Conservation (phyloP, 495 filamentous ascomycete species). For the Aspergillus egyptiacus region DNA sequence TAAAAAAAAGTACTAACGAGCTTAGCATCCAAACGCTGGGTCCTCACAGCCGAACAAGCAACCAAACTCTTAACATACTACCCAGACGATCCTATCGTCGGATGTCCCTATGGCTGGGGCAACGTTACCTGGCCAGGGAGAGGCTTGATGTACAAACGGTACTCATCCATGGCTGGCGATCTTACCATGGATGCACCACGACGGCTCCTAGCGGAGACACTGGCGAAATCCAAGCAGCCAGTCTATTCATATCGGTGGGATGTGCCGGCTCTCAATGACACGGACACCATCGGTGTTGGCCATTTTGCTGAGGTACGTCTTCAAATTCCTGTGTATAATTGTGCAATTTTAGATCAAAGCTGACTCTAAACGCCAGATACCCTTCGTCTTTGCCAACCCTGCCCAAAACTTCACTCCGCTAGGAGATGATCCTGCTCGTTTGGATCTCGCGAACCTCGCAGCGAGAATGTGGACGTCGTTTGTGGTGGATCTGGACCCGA, state of each 20-base stretch:
- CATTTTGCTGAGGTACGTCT: conserved; percentile 33
- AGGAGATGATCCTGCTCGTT: conserved; percentile 26
- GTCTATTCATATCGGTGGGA: conserved; percentile 57
- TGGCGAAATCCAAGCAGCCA: conserved; percentile 32
- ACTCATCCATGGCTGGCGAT: conserved; percentile 49
- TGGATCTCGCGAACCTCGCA: conserved; percentile 37
- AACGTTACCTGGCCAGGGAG: conserved; percentile 35
- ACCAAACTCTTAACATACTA: conserved; percentile 30
- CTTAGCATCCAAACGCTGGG: conserved; percentile 35
- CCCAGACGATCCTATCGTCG: conserved; percentile 38
- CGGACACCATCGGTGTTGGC: conserved; percentile 28
- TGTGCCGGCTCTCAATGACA: conserved; percentile 27
- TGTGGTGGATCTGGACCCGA: conserved; percentile 45
- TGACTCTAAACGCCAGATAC: conserved; percentile 21
- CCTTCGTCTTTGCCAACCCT: conserved; percentile 47
- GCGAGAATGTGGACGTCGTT: conserved; percentile 52
- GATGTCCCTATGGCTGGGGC: conserved; percentile 47
- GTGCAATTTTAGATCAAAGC: background rate
- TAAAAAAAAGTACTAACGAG: background rate
- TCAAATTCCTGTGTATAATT: too few species aligned
- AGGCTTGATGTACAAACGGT: conserved; percentile 49
- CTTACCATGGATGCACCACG: conserved; percentile 49
- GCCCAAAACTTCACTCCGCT: conserved; percentile 31
- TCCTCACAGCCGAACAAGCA: conserved; percentile 25
- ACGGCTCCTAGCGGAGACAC: conserved; percentile 45